Percentiles rank a stretch among this genome's conserved stretches.
Evolutionary conservation across 805 yeast species (phyloP).

Genomic region (Yamadazyma ubonensis): DNA sequence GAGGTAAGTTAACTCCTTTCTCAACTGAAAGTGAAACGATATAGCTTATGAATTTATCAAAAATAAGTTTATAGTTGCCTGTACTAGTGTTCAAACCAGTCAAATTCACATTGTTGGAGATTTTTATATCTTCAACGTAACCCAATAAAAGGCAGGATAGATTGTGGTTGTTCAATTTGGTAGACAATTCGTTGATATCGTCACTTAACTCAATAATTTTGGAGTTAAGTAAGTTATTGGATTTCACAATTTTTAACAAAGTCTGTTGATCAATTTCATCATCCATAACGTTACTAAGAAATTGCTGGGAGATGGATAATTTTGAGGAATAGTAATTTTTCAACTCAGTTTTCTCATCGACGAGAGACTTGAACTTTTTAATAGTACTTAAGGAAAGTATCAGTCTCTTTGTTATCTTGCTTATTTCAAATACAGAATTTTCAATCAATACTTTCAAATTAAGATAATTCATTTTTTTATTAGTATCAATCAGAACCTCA

Average conservation of each 20-base stretch:
- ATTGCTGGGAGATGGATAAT: constrained; percentile 32
- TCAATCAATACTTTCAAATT: constrained; percentile 45
- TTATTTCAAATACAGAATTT: constrained; percentile 41
- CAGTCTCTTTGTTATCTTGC: constrained; percentile 33
- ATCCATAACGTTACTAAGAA: constrained; percentile 26
- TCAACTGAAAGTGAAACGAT: constrained; percentile 48
- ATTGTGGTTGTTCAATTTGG: constrained; percentile 40
- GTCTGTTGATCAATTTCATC: constrained; percentile 28
- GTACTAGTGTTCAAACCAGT: background rate
- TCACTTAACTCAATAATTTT: constrained; percentile 24
- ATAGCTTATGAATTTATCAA: constrained; percentile 48
- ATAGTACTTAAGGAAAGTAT: constrained; percentile 31
- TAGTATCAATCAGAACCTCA: constrained; percentile 7
- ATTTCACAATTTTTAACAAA: constrained; percentile 32
- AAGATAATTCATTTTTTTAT: constrained; percentile 30
- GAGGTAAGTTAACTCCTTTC: constrained; percentile 40
- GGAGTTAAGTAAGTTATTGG: constrained; percentile 31
- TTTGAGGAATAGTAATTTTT: constrained; percentile 32
- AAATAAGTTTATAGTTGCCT: constrained; percentile 11
- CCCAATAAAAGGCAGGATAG: constrained; percentile 47
- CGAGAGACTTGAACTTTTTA: constrained; percentile 26
- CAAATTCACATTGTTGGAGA: constrained; percentile 16
- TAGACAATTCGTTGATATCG: constrained; percentile 29
- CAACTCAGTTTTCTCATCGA: constrained; percentile 30
- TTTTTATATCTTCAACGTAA: constrained; percentile 43